phyloP scores from a whole-genome alignment of 805 yeast species.

The Helenozyma rhizophorensis region DNA sequence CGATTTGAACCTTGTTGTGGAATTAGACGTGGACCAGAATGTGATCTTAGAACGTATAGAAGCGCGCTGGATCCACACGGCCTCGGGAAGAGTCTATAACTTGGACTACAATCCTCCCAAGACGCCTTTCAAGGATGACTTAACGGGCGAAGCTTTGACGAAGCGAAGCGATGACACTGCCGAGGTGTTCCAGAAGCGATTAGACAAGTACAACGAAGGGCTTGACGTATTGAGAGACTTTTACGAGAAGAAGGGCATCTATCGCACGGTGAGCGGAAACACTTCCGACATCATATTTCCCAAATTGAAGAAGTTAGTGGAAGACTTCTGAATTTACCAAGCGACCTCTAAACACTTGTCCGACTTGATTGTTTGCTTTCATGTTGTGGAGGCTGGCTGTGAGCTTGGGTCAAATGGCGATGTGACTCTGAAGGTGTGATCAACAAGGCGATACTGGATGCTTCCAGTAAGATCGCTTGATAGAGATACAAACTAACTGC shows the following conservation, averaged over 20 bases:
- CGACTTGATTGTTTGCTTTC: too few relatives aligned
- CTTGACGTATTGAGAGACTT: constrained; percentile 63
- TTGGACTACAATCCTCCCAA: constrained; percentile 87
- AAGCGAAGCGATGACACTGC: constrained; percentile 83
- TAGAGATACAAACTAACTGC: too few relatives aligned
- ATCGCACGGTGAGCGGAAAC: constrained; percentile 61
- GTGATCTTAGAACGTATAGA: constrained; percentile 78
- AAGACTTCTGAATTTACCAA: constrained; percentile 10
- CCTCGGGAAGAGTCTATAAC: constrained; percentile 86
- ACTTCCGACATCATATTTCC: constrained; percentile 86
- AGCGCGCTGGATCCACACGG: constrained; percentile 77
- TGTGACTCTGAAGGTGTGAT: too few relatives aligned
- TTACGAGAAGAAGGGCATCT: constrained; percentile 43
- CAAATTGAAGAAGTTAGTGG: constrained; percentile 44
- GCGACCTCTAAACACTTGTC: too few relatives aligned
- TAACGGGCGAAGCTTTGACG: constrained; percentile 81
- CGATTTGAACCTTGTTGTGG: constrained; percentile 71
- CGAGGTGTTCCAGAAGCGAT: constrained; percentile 62
- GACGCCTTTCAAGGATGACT: constrained; percentile 72
- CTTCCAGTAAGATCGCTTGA: too few relatives aligned
- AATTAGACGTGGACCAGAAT: constrained; percentile 79
- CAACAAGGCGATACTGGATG: too few relatives aligned
- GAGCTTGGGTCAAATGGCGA: too few relatives aligned
- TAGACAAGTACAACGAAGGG: constrained; percentile 56
- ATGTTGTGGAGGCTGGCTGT: too few relatives aligned